Conservation (phyloP, 202 grass and related monocot genomes). For the Schoenoplectus tabernaemontani region DNA sequence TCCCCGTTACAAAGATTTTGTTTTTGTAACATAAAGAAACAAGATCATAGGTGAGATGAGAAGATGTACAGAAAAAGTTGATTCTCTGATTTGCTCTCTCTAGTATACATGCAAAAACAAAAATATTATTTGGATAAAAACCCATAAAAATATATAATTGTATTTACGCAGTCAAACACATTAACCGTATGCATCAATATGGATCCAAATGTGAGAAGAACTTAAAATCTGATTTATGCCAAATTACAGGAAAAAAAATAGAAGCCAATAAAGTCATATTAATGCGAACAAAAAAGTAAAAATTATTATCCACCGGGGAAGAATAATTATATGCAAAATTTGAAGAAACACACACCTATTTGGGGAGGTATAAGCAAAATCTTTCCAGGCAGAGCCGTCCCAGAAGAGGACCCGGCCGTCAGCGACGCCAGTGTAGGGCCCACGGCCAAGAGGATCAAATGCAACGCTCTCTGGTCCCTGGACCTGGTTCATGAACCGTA, state of each 20-base stretch:
- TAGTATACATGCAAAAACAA: no score
- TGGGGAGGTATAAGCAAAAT: slow-evolving; percentile 74
- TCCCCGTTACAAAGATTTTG: no score
- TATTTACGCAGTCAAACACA: background rate
- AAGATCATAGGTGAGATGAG: no score
- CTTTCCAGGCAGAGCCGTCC: slow-evolving; percentile 51
- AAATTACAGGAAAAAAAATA: slow-evolving; percentile 1
- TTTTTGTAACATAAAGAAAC: no score
- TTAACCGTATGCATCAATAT: background rate
- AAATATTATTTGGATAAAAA: no score
- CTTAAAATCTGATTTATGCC: background rate
- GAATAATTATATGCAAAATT: background rate
- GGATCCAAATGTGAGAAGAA: background rate
- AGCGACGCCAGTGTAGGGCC: slow-evolving; percentile 81
- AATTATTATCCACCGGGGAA: background rate
- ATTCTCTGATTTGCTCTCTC: no score
- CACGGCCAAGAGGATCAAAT: slow-evolving; percentile 66
- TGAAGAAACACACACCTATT: slow-evolving; percentile 34
- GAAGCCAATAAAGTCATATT: background rate
- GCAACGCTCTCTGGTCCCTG: slow-evolving; percentile 87
- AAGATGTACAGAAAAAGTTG: no score
- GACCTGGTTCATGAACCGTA: slow-evolving; percentile 70
- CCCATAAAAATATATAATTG: no score
- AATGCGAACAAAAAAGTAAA: background rate
- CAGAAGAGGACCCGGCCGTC: slow-evolving; percentile 80